Percentiles rank a stretch among this genome's conserved stretches.
Conservation (phyloP, 2,329 filamentous ascomycete genomes). For the Colletotrichum liaoningense region DNA sequence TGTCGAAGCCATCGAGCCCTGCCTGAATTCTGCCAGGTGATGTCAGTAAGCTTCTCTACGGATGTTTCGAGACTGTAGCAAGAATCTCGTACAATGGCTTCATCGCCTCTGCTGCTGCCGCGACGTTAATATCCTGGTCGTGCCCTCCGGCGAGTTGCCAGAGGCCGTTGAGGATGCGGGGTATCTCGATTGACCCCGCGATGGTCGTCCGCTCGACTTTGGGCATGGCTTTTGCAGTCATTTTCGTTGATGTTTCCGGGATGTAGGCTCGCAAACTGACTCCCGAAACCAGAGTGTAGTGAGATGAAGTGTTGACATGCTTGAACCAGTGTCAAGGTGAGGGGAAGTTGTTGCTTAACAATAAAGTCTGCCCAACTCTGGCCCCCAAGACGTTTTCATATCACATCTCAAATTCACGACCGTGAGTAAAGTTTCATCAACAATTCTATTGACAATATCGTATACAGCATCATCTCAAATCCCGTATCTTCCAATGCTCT, state of each 20-base stretch:
- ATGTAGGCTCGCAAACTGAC: neutral
- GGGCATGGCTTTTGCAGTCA: neutral
- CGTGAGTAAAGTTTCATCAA: neutral
- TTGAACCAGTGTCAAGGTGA: neutral
- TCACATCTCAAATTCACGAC: neutral
- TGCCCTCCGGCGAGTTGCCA: slow-evolving; percentile 32
- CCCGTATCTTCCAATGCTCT: neutral
- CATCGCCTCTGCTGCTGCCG: slow-evolving; percentile 15
- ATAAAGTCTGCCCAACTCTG: neutral
- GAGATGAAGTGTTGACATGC: neutral
- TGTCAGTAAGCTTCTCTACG: neutral
- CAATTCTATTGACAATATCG: neutral
- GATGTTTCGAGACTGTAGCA: too few species aligned
- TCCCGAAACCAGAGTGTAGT: neutral
- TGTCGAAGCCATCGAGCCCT: slow-evolving; percentile 45
- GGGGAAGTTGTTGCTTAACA: neutral
- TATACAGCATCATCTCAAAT: too few species aligned
- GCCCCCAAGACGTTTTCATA: neutral
- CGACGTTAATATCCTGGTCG: slow-evolving; percentile 14
- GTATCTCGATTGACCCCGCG: slow-evolving; percentile 31
- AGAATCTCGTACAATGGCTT: neutral
- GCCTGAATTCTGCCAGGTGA: slow-evolving; percentile 12
- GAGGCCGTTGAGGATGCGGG: slow-evolving; percentile 32
- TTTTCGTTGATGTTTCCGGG: neutral
- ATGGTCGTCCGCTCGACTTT: slow-evolving; percentile 21